phyloP scores from a whole-genome alignment of 352 stramenopile species.

The Phytophthora crassamura region DNA sequence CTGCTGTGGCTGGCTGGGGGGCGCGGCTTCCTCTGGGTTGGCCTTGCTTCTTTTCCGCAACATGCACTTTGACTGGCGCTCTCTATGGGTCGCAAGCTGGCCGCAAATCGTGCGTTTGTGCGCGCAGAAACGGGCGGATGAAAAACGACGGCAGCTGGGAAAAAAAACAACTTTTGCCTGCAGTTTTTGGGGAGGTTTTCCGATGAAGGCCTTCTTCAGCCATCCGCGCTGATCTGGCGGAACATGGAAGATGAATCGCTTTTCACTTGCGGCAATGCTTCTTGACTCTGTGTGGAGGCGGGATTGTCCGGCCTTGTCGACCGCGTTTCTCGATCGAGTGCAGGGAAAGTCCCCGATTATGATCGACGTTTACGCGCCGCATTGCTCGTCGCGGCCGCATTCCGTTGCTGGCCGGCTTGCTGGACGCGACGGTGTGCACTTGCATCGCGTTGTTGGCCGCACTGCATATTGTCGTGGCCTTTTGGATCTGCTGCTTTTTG shows the following conservation, averaged over 20 bases:
- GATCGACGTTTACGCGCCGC: slow-evolving; percentile 15
- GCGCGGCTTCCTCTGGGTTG: slow-evolving; percentile 11
- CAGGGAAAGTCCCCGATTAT: slow-evolving; percentile 8
- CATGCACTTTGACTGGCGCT: slow-evolving; percentile 36
- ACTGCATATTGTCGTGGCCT: no score
- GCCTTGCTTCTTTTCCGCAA: slow-evolving; percentile 27
- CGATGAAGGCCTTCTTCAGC: slow-evolving; percentile 27
- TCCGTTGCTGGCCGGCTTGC: neutral
- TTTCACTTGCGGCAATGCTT: neutral
- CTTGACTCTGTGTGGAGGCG: no score
- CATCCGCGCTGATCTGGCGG: slow-evolving; percentile 10
- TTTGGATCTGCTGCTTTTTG: no score
- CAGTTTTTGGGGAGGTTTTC: no score
- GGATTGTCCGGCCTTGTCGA: neutral
- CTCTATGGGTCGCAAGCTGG: slow-evolving; percentile 28
- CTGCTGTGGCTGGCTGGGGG: neutral
- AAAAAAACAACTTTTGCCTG: no score
- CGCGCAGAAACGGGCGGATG: slow-evolving; percentile 27
- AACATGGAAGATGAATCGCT: neutral
- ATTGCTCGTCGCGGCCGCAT: no score
- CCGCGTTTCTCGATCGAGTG: neutral
- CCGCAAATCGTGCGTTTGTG: slow-evolving; percentile 27
- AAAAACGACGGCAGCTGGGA: no score
- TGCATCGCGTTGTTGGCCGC: neutral
- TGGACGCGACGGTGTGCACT: neutral